Base-by-base conservation (phyloP, 352 stramenopile species). In the Phytophthora idaei region DNA sequence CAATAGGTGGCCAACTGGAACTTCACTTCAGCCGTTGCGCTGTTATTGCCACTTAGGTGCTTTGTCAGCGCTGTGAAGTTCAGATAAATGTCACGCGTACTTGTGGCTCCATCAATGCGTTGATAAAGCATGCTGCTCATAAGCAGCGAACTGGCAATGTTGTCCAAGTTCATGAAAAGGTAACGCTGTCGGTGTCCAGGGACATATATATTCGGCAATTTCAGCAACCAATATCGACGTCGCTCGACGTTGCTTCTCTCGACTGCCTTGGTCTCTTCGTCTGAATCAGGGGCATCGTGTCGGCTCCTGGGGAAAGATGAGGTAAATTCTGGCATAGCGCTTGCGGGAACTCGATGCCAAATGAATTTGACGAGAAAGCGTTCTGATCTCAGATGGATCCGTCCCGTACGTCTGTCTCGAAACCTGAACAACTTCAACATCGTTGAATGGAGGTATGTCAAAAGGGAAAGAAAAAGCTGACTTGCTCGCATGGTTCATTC, bases 141-240 rank as follows among this genome's bases (percentile, higher is more conserved):
- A 45, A 56, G 56, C 11, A 66, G 11, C 1, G 50, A 36, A 31
- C 54, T 55, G 6, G 59, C 44, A 10, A 73, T 61, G 17, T 69
- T 60, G 48, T 65, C 65, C 39, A 65, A 36, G 39, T 65, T 61
- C 36, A 73, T 28, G 15, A 69, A 64, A 15, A 73, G 17, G 41
- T 57, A 64, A 5, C 52, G 54, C 7, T 64, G 29, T 5, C 53
- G 58, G 29, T 68, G 28, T 5, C 41, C 52, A 15, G 27, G 5
- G 0, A 31, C 32, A 29, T 48, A 48, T n/a, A 31, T 47, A 31
- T 49, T 59, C 31, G 51, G 52, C 29, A 61, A 45, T 15, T 15
- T 54, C n/a, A 34, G 5, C 25, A 71, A 48, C 46, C 42, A 42
- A 14, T 29, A 28, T 27, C 28, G 29, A 53, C 47, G 12, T 39